These are phyloP conservation scores for Rubroboletus satanas DNA, from an alignment of 768 basidiomycete species.

Conservation along the genomic window DNA sequence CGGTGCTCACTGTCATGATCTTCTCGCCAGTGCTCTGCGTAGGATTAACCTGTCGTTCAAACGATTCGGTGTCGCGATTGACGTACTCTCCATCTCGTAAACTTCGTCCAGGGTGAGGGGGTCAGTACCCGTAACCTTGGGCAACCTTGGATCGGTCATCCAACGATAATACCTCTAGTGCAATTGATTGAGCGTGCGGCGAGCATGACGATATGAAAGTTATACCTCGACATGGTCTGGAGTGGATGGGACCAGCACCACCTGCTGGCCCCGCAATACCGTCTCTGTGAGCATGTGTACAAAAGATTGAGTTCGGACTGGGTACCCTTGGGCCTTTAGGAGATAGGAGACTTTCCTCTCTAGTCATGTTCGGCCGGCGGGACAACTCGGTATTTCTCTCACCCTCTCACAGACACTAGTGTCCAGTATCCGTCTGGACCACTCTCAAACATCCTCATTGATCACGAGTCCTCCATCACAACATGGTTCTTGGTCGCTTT, in stretches of 20 bases:
- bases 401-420: neutral
- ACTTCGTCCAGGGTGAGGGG: constrained; percentile 77
- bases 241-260: constrained; percentile 81
- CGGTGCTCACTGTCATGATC: constrained; percentile 71
- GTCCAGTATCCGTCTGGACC: neutral
- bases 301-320: neutral
- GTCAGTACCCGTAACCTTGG: constrained; percentile 80
- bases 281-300: constrained; percentile 18
- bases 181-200: neutral
- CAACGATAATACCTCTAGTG: constrained; percentile 77
- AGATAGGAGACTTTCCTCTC: constrained; percentile 20
- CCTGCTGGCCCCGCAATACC: constrained; percentile 59
- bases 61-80: neutral
- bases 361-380: neutral
- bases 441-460: constrained; percentile 1
- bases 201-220: neutral
- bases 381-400: neutral
- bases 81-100: constrained; percentile 82
- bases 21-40: constrained; percentile 73
- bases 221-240: constrained; percentile 43
- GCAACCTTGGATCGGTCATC: constrained; percentile 77
- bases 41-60: neutral
- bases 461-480: constrained; percentile 1
- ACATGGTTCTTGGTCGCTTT: constrained; percentile 65
- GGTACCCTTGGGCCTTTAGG: neutral